Evolutionary conservation across 257 asterid genomes (phyloP), one percentile per base, ranked within the genome.

Genomic region (Anisodus acutangulus): DNA sequence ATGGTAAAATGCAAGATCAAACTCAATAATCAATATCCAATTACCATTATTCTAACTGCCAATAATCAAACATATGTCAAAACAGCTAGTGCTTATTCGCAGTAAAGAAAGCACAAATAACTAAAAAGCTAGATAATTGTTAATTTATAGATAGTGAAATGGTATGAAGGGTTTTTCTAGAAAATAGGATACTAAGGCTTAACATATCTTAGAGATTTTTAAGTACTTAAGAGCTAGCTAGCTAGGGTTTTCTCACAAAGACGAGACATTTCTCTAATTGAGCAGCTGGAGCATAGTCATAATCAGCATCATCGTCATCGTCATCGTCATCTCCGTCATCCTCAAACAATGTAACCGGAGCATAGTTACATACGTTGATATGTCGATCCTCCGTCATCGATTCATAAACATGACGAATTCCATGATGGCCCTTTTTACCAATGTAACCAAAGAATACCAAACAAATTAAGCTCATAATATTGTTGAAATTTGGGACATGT

Each of bases 241-340:
- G 16, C 12, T 51, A 53, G 57, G 59, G 16, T 63, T 63, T 10
- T 63, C 16, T 63, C 1, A 63, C 17, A 63, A 63, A 63, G 8
- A 22, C 0, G 2, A 63, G 12, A 63, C 0, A 26, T 63, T 0
- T 2, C 0, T 63, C 5, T 26, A 3, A 0, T 63, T 2, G 22
- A 6, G 70, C 70, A 22, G 70, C 43, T 9, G 43, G 41, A 9
- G 70, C 70, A 63, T 63, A 63, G 8, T 63, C 43, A 26, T 22
- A 26, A 9, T 26, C 70, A 26, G 0, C 41, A 10, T 63, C 69
- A 22, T n/a, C 67, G 0, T 60, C 69, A 4, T 22, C 41, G 0
- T 63, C 43, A 26, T 63, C 70, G 6, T 26, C 70, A 26, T 64
- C 70, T 64, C 70, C 43, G 26, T 63, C 70, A 22, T 64, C 17